These are phyloP conservation scores for Backusella australiensis DNA, from an alignment of 192 early-diverging fungal species.

Conservation along the genomic window DNA sequence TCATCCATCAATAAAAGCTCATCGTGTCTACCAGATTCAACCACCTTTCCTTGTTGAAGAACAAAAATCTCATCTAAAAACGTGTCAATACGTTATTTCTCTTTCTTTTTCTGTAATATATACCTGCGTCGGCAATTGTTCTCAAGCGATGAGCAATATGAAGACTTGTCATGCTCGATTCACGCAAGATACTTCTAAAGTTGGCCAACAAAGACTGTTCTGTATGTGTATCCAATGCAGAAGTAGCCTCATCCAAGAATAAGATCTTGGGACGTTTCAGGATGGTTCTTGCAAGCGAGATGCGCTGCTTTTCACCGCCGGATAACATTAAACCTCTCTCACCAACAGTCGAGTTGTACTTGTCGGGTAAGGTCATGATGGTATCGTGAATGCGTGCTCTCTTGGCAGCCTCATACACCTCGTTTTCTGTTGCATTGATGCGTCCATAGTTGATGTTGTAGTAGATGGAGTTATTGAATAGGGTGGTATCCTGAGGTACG, in stretches of 20 bases:
- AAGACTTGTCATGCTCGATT: constrained; percentile 75
- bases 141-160: constrained; percentile 94
- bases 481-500: constrained; percentile 88
- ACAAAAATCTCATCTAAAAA: constrained; percentile 87
- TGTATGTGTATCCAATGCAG: constrained; percentile 81
- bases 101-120: not conserved
- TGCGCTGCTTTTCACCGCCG: constrained; percentile 65
- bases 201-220: constrained; percentile 85
- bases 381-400: constrained; percentile 61
- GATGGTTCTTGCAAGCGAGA: constrained; percentile 87
- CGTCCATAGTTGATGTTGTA: constrained; percentile 94
- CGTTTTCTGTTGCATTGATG: constrained; percentile 55
- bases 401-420: constrained; percentile 58
- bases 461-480: constrained; percentile 92
- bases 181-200: constrained; percentile 79
- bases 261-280: constrained; percentile 89
- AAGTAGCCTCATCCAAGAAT: constrained; percentile 93
- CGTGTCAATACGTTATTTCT: not conserved
- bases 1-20: constrained; percentile 58
- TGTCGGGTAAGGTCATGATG: constrained; percentile 55
- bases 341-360: constrained; percentile 68
- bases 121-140: constrained; percentile 84
- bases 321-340: constrained; percentile 72
- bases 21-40: constrained; percentile 84
- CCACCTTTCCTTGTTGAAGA: constrained; percentile 79